These are phyloP conservation scores for Ceratobasidium papillatum DNA, from an alignment of 1,284 basidiomycete genomes.

Conservation along the genomic window DNA sequence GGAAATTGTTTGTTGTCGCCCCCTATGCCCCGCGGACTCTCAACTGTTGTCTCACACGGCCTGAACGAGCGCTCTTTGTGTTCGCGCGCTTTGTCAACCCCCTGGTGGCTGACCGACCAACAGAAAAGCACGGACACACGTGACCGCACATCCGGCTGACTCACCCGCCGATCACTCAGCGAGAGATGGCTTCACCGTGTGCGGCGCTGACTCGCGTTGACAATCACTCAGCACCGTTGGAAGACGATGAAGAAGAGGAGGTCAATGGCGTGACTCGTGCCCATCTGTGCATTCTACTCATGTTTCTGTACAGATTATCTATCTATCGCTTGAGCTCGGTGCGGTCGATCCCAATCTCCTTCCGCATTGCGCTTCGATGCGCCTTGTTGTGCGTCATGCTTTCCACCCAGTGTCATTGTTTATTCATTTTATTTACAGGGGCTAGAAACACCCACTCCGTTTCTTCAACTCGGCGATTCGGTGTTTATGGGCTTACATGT, in stretches of 20 bases:
- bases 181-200: background rate
- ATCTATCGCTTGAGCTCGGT: slow-evolving; percentile 20
- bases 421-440: background rate
- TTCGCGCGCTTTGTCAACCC: background rate
- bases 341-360: slow-evolving; percentile 13
- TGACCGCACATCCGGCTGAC: slow-evolving; percentile 10
- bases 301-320: background rate
- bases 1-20: background rate
- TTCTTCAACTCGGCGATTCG: slow-evolving; percentile 22
- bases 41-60: background rate
- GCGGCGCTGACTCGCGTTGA: slow-evolving; percentile 20
- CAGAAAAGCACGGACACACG: background rate
- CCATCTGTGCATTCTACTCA: background rate
- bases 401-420: background rate
- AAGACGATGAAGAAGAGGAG: slow-evolving; percentile 24
- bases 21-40: slow-evolving; percentile 17
- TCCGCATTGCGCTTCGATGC: slow-evolving; percentile 17
- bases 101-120: too few relatives aligned
- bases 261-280: background rate
- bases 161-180: slow-evolving; percentile 22
- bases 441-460: slow-evolving; percentile 29
- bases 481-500: slow-evolving; percentile 11
- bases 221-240: background rate
- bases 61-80: background rate
- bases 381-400: slow-evolving; percentile 18